A percentile compares a stretch with the other conserved stretches of the same genome.
Evolutionary conservation across 2,329 filamentous ascomycete genomes (phyloP).

Genomic region (Exophiala aquamarina): DNA sequence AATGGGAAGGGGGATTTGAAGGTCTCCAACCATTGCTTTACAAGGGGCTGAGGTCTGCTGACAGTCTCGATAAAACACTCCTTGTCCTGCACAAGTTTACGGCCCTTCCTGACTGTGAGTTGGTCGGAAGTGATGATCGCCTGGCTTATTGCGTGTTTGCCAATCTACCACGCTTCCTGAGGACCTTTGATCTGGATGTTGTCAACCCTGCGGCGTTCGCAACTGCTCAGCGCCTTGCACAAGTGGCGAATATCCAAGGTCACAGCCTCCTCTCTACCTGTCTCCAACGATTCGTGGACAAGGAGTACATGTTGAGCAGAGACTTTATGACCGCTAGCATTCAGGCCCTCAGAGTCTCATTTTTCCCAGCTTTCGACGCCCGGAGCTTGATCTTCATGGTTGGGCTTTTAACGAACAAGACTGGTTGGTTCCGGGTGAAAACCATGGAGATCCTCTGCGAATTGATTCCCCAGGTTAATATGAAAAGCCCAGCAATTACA

Average conservation of each 20-base stretch:
- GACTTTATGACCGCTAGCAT: constrained; percentile 78
- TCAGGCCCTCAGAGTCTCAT: constrained; percentile 71
- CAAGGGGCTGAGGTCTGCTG: constrained; percentile 85
- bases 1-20: constrained; percentile 87
- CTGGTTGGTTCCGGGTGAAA: constrained; percentile 87
- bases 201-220: constrained; percentile 9
- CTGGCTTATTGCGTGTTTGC: constrained; percentile 84
- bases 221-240: constrained; percentile 39
- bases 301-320: constrained; percentile 64
- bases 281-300: constrained; percentile 48
- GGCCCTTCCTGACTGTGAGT: constrained; percentile 71
- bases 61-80: constrained; percentile 76
- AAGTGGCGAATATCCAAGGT: constrained; percentile 71
- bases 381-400: constrained; percentile 85
- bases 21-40: constrained; percentile 83
- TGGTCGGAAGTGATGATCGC: constrained; percentile 80
- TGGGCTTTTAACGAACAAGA: constrained; percentile 83
- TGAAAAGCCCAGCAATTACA: constrained; percentile 86
- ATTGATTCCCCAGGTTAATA: constrained; percentile 85
- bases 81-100: constrained; percentile 76
- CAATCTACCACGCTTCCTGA: constrained; percentile 84
- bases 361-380: constrained; percentile 80
- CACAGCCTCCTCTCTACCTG: constrained; percentile 47
- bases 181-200: constrained; percentile 63
- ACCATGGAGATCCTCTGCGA: constrained; percentile 87